Percentiles rank a stretch among this genome's conserved stretches.
These are phyloP conservation scores for Parasitella parasitica DNA, from an alignment of 371 early-diverging fungal species.

Conservation along the genomic window DNA sequence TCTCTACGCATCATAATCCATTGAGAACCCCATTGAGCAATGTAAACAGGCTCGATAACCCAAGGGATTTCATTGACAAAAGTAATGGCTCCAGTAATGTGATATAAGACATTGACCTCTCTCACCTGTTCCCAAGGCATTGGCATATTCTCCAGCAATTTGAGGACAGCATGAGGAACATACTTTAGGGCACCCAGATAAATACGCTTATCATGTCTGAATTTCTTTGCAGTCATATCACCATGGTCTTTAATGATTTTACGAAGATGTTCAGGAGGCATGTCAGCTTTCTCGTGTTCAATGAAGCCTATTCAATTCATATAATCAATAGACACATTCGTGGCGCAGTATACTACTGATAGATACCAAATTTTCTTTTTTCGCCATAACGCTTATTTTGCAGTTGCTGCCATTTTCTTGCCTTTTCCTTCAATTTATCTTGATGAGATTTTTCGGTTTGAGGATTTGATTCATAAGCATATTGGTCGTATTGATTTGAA, in stretches of 20 bases:
- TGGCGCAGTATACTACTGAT: not conserved
- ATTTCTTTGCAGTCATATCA: slow-evolving; percentile 98
- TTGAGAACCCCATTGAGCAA: slow-evolving; percentile 98
- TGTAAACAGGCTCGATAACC: slow-evolving; percentile 95
- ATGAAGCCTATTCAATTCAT: slow-evolving; percentile 64
- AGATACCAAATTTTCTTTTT: slow-evolving; percentile 87
- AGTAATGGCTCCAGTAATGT: slow-evolving; percentile 98
- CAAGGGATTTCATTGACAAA: slow-evolving; percentile 97
- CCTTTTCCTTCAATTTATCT: slow-evolving; percentile 74
- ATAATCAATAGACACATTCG: too few relatives aligned
- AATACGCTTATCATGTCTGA: slow-evolving; percentile 93
- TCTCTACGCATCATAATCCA: slow-evolving; percentile 99
- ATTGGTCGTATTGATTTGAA: slow-evolving; percentile 36
- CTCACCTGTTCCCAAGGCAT: slow-evolving; percentile 99
- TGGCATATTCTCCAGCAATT: slow-evolving; percentile 98
- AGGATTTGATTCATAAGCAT: slow-evolving; percentile 38
- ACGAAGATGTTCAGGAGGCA: slow-evolving; percentile 98
- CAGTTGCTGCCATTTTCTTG: slow-evolving; percentile 88
- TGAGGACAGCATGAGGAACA: slow-evolving; percentile 97
- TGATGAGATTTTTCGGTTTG: slow-evolving; percentile 38
- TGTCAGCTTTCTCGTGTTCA: slow-evolving; percentile 82
- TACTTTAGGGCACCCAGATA: slow-evolving; percentile 98
- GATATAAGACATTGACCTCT: slow-evolving; percentile 96
- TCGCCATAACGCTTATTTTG: slow-evolving; percentile 91
- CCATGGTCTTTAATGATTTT: slow-evolving; percentile 98